These are phyloP conservation scores for Penicillium sp. DNA, from an alignment of 2,329 filamentous ascomycete species.

Conservation along the genomic window DNA sequence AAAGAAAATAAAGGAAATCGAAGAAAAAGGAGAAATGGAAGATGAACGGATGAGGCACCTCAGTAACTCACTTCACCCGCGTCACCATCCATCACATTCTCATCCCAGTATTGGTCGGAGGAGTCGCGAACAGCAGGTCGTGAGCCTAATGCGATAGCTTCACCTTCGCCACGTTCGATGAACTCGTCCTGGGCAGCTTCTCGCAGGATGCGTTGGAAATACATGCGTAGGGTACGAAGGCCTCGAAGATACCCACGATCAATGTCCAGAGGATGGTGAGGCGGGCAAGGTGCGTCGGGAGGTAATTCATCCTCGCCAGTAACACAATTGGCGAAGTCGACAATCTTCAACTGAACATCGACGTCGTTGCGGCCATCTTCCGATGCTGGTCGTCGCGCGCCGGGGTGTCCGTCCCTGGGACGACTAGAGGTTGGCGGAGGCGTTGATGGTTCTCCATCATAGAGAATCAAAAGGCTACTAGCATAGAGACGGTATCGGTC, in stretches of 20 bases:
- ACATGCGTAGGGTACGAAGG: conserved; percentile 68
- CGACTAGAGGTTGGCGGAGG: conserved; percentile 19
- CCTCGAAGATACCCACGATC: conserved; percentile 88
- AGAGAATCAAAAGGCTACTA: conserved; percentile 89
- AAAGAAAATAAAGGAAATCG: neutral
- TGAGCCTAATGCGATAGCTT: conserved; percentile 36
- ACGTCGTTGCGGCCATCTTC: conserved; percentile 37
- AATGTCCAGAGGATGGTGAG: conserved; percentile 70
- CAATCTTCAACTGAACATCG: conserved; percentile 78
- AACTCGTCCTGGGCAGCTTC: conserved; percentile 57
- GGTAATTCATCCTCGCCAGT: conserved; percentile 69
- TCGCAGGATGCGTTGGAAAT: conserved; percentile 80
- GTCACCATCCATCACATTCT: conserved; percentile 41
- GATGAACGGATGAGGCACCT: neutral
- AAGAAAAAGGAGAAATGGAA: neutral
- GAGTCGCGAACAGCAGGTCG: conserved; percentile 30
- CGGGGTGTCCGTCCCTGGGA: conserved; percentile 31
- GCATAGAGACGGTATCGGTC: conserved; percentile 92
- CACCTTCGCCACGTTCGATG: conserved; percentile 42
- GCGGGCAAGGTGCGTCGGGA: conserved; percentile 65
- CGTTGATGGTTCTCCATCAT: conserved; percentile 64
- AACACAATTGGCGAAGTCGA: conserved; percentile 96
- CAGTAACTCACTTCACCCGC: conserved; percentile 43
- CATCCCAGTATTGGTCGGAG: conserved; percentile 38
- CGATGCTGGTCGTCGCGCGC: conserved; percentile 28